Base-by-base conservation (phyloP, 2,329 filamentous ascomycete species). In the Xylaria sp. region DNA sequence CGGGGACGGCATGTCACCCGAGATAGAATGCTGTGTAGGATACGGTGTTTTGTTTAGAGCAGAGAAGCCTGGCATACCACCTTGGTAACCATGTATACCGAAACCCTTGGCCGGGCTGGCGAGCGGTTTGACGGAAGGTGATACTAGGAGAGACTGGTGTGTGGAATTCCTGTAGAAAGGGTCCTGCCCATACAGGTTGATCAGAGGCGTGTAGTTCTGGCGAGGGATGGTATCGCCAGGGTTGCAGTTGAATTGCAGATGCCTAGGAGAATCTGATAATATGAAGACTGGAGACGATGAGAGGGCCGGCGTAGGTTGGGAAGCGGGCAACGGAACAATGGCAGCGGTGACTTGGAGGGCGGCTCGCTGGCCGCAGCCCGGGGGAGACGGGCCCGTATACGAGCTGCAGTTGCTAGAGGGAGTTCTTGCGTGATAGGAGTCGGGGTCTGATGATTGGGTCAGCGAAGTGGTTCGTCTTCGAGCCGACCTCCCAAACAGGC, bases 1-100 rank as follows among this genome's bases (percentile, higher is more conserved):
- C 62, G 81, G 81, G 53, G 76, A 76, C 63, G 81, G 80, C 53
- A 81, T 83, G 59, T 81, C 67, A 70, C 79, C 81, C 54, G 82
- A 80, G 72, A 77, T 73, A 68, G 80, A 79, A 64, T 75, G 65
- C 61, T 74, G 75, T 59, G 72, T 33, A 49, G 54, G 74, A 71
- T 58, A 70, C 76, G 70, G 76, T 74, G 62, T 40, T 63, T 68
- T 47, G 62, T 55, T 59, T 48, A 43, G 53, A 60, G 33, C 44
- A 48, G 58, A 48, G 46, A 47, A 55, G 47, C 53, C 58, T 40
- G 68, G 55, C 68, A 69, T 68, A 57, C 54, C 63, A 62, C 68
- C 63, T 68, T 70, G 63, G 46, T 65, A 64, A 55, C 66, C 57
- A 65, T 67, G 65, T 41, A 63, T 58, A 52, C 47, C 55, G 54